Percentiles rank a stretch among this genome's conserved stretches.
Conservation (phyloP, 2,329 filamentous ascomycete species). For the Pyrenochaeta sp. region DNA sequence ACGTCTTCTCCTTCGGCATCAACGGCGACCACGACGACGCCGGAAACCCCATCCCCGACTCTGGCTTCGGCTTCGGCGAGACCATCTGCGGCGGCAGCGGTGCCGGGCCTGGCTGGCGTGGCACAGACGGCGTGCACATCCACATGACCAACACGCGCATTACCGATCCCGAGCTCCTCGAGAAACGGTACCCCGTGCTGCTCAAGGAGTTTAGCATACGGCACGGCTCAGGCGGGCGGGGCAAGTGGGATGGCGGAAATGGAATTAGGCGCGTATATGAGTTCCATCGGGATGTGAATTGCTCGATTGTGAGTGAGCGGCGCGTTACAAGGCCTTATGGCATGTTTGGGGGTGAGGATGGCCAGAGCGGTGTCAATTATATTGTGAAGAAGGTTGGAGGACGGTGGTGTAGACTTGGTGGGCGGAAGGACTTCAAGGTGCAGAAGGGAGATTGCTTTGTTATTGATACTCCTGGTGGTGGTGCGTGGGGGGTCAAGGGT, state of each 20-base stretch:
- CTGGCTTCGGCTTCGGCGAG: constrained; percentile 45
- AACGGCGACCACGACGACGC: constrained; percentile 35
- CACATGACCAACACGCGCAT: constrained; percentile 47
- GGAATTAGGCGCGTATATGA: constrained; percentile 42
- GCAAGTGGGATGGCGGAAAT: constrained; percentile 38
- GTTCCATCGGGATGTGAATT: constrained; percentile 33
- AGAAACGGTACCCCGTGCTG: constrained; percentile 47
- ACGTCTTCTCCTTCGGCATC: constrained; percentile 40
- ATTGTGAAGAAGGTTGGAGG: constrained; percentile 22
- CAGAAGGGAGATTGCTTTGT: constrained; percentile 20
- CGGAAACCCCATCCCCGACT: constrained; percentile 19
- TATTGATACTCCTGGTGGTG: constrained; percentile 23
- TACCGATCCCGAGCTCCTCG: constrained; percentile 46
- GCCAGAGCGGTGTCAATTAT: constrained; percentile 36
- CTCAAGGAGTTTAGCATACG: constrained; percentile 43
- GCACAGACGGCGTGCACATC: constrained; percentile 36
- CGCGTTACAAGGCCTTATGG: constrained; percentile 44
- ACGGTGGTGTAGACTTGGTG: constrained; percentile 16
- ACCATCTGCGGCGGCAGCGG: constrained; percentile 46
- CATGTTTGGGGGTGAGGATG: constrained; percentile 37
- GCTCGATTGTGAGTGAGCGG: constrained; percentile 41
- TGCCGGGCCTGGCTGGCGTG: constrained; percentile 39
- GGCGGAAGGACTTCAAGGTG: constrained; percentile 12
- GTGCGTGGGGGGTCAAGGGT: constrained; percentile 16
- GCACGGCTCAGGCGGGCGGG: constrained; percentile 37